Conservation (phyloP, 441 rosid genomes). For the Gossypium gossypioides region DNA sequence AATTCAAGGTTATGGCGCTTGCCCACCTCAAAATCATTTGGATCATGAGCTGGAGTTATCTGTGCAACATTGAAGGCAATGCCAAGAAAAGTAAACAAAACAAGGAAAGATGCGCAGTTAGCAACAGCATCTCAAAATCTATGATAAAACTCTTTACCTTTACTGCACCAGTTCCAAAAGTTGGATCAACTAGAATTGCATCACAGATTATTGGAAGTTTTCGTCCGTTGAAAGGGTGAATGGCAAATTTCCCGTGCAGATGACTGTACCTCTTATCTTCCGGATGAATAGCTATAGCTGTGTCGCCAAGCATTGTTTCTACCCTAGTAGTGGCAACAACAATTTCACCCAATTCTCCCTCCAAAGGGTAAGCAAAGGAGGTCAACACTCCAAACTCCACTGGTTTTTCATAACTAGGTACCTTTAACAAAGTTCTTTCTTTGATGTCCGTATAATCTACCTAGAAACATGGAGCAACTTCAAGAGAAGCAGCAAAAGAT, state of each 20-base stretch:
- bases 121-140: not conserved
- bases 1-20: conserved; percentile 74
- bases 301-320: conserved; percentile 98
- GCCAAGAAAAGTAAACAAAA: not conserved
- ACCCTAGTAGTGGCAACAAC: conserved; percentile 94
- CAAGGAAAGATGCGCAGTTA: not conserved
- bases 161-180: conserved; percentile 96
- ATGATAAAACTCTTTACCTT: conserved; percentile 39
- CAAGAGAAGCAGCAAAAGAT: conserved; percentile 16
- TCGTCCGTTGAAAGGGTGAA: conserved; percentile 88
- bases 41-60: conserved; percentile 96
- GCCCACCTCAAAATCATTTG: conserved; percentile 91
- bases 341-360: conserved; percentile 71
- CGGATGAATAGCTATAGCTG: conserved; percentile 91
- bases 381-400: conserved; percentile 87
- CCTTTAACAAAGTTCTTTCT: conserved; percentile 45
- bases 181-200: conserved; percentile 72
- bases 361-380: conserved; percentile 85
- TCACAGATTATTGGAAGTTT: conserved; percentile 77
- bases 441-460: conserved; percentile 57
- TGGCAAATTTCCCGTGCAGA: conserved; percentile 75
- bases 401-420: conserved; percentile 75
- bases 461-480: conserved; percentile 16
- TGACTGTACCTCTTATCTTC: conserved; percentile 67
- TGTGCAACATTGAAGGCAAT: conserved; percentile 22